Evolutionary conservation across 305 asterid species (phyloP).

Genomic region (Solanum hybrid): DNA sequence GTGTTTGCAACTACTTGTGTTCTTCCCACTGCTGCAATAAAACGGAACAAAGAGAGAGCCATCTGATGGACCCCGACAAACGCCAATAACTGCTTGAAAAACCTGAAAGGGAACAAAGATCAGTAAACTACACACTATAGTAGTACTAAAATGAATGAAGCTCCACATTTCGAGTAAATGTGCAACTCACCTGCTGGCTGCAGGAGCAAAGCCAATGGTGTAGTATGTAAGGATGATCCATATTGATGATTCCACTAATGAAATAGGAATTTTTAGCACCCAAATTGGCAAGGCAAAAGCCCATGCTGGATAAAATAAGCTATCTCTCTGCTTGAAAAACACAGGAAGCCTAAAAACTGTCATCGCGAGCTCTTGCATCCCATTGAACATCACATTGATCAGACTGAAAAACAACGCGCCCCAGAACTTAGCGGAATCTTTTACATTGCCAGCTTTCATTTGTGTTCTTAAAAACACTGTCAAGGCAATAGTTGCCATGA

Average conservation of each 20-base stretch:
- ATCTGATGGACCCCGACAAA: conserved; percentile 57
- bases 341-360: conserved; percentile 71
- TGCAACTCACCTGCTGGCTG: conserved; percentile 41
- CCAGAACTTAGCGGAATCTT: conserved; percentile 40
- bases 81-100: conserved; percentile 60
- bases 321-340: conserved; percentile 70
- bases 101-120: conserved; percentile 30
- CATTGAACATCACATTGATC: conserved; percentile 72
- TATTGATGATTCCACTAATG: conserved; percentile 44
- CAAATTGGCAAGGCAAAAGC: conserved; percentile 77
- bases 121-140: background rate
- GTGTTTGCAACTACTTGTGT: conserved; percentile 59
- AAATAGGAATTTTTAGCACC: conserved; percentile 55
- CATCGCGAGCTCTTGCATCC: conserved; percentile 67
- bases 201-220: conserved; percentile 74
- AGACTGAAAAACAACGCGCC: conserved; percentile 75
- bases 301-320: conserved; percentile 73
- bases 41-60: conserved; percentile 72
- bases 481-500: conserved; percentile 54
- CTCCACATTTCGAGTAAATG: background rate
- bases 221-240: conserved; percentile 68
- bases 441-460: conserved; percentile 33
- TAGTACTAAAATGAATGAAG: background rate
- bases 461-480: conserved; percentile 44
- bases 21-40: conserved; percentile 71